These are phyloP conservation scores for Talaromyces stipitatus DNA, from an alignment of 495 filamentous ascomycete species.

Conservation along the genomic window DNA sequence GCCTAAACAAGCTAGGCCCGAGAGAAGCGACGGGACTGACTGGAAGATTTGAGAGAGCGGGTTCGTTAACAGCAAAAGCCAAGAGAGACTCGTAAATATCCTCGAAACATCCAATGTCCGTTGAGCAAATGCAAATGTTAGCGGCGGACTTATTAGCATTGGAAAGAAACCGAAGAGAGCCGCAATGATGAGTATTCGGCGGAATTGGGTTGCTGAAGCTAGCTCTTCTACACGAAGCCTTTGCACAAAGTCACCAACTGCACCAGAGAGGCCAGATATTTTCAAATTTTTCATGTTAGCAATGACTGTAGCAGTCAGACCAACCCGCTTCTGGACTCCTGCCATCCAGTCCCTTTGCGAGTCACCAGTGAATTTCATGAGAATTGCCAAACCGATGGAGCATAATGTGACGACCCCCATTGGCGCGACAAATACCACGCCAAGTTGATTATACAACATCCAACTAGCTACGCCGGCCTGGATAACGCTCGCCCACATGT, in stretches of 20 bases:
- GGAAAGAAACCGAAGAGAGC: constrained; percentile 10
- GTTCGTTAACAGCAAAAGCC: constrained; percentile 49
- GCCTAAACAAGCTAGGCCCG: constrained; percentile 46
- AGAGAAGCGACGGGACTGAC: constrained; percentile 42
- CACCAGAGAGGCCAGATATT: constrained; percentile 30
- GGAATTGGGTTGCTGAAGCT: constrained; percentile 21
- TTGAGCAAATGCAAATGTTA: constrained; percentile 11
- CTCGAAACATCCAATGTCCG: constrained; percentile 35
- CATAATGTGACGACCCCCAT: constrained; percentile 20
- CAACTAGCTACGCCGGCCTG: constrained; percentile 43
- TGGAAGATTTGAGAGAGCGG: constrained; percentile 50
- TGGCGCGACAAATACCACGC: constrained; percentile 33
- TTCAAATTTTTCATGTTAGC: constrained; percentile 40
- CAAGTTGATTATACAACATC: constrained; percentile 43
- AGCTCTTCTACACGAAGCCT: constrained; percentile 34
- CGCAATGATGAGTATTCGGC: constrained; percentile 13
- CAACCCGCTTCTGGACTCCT: constrained; percentile 14
- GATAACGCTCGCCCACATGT: constrained; percentile 43
- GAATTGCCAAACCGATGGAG: constrained; percentile 15
- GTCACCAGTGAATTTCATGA: constrained; percentile 13
- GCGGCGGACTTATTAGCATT: constrained; percentile 2
- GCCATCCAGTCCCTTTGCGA: constrained; percentile 14
- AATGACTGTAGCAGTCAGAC: constrained; percentile 25
- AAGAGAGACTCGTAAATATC: constrained; percentile 52
- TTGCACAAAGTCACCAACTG: constrained; percentile 28